Percentiles rank a stretch among this genome's conserved stretches.
Evolutionary conservation across 176 grass and related monocot genomes (phyloP).

Genomic region (Phoenix roebelenii): DNA sequence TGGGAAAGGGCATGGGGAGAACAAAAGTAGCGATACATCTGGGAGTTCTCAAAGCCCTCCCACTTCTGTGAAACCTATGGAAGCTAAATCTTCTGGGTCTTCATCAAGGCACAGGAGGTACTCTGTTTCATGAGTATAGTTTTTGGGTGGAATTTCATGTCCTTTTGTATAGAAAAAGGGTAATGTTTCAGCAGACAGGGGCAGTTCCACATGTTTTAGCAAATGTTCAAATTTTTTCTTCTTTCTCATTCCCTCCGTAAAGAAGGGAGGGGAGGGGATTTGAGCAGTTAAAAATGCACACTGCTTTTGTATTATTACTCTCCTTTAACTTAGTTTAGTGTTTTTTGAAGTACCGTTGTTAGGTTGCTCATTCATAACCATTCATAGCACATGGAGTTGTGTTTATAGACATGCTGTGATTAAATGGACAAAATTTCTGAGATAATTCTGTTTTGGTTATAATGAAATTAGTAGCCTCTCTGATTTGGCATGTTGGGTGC

Average conservation of each 20-base stretch:
- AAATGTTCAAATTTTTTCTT: conserved; percentile 18
- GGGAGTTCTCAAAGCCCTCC: conserved; percentile 85
- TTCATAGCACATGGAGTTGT: too few relatives aligned
- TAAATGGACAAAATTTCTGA: too few relatives aligned
- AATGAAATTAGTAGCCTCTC: too few relatives aligned
- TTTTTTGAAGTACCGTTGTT: too few relatives aligned
- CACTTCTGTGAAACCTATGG: conserved; percentile 39
- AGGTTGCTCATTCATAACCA: too few relatives aligned
- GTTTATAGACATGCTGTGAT: too few relatives aligned
- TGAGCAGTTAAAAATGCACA: conserved; percentile 10
- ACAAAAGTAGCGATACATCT: conserved; percentile 76
- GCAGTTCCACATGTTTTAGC: neutral
- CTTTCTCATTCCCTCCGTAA: conserved; percentile 17
- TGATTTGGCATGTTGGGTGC: too few relatives aligned
- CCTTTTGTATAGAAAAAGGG: conserved; percentile 36
- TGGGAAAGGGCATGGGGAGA: conserved; percentile 58
- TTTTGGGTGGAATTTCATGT: conserved; percentile 3
- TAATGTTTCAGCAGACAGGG: neutral
- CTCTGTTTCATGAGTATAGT: conserved; percentile 63
- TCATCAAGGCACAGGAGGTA: conserved; percentile 68
- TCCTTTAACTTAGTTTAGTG: neutral
- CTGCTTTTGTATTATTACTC: conserved; percentile 30
- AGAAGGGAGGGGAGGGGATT: neutral
- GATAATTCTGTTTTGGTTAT: too few relatives aligned
- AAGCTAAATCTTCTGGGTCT: conserved; percentile 44